A percentile compares a stretch with the other conserved stretches of the same genome.
Conservation (phyloP, 2,329 filamentous ascomycete species). For the Exophiala aquamarina region DNA sequence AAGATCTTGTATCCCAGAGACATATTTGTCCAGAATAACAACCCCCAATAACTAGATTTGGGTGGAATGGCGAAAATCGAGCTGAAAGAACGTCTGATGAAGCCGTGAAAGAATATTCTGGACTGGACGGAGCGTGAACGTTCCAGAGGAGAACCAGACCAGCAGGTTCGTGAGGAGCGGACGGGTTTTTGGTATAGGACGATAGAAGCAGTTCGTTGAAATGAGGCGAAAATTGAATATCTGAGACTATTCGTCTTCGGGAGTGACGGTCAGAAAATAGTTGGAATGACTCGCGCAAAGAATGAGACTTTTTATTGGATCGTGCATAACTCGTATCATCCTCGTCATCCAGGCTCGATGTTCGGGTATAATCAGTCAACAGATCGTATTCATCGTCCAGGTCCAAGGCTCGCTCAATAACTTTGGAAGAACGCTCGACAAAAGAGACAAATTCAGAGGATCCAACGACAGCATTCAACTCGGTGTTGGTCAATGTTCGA, state of each 20-base stretch:
- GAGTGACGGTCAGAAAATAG: slow-evolving; percentile 96
- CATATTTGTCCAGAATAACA: slow-evolving; percentile 96
- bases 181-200: slow-evolving; percentile 95
- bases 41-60: slow-evolving; percentile 91
- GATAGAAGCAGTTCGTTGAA: slow-evolving; percentile 90
- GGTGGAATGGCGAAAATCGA: slow-evolving; percentile 98
- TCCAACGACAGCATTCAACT: slow-evolving; percentile 83
- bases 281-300: slow-evolving; percentile 76
- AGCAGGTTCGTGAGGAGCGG: slow-evolving; percentile 88
- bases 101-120: slow-evolving; percentile 95
- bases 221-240: slow-evolving; percentile 86
- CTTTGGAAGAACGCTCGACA: slow-evolving; percentile 91
- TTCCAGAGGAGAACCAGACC: slow-evolving; percentile 98
- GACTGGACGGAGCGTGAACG: slow-evolving; percentile 85
- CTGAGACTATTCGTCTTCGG: slow-evolving; percentile 95
- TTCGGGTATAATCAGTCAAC: slow-evolving; percentile 86
- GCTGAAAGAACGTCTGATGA: slow-evolving; percentile 94
- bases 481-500: slow-evolving; percentile 76
- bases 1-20: slow-evolving; percentile 92
- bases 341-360: slow-evolving; percentile 69
- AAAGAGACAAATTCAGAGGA: slow-evolving; percentile 95
- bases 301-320: slow-evolving; percentile 26
- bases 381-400: slow-evolving; percentile 90
- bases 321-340: slow-evolving; percentile 53
- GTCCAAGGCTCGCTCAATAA: slow-evolving; percentile 92